Conservation (phyloP, 352 stramenopile genomes). For the Phytophthora macrochlamydospora region DNA sequence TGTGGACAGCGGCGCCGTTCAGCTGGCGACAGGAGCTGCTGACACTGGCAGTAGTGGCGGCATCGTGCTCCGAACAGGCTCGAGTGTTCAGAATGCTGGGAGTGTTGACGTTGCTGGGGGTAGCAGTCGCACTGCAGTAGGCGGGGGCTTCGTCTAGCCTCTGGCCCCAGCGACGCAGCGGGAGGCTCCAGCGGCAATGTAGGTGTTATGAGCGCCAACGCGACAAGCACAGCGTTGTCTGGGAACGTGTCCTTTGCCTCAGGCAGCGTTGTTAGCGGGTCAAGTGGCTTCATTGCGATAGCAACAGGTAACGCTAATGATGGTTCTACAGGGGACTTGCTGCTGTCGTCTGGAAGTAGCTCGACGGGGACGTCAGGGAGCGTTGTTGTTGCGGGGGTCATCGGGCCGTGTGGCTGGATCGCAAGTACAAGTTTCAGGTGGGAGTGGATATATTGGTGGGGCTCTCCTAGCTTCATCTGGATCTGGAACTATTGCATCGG, state of each 20-base stretch:
- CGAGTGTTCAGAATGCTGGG: conserved; percentile 20
- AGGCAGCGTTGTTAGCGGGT: conserved; percentile 10
- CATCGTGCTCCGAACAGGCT: conserved; percentile 17
- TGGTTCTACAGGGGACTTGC: conserved; percentile 19
- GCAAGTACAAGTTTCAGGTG: conserved; percentile 15
- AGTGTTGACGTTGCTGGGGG: conserved; percentile 22
- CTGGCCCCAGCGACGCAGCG: conserved; percentile 16
- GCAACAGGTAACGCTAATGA: conserved; percentile 26
- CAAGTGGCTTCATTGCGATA: conserved; percentile 15
- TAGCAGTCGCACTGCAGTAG: conserved; percentile 13
- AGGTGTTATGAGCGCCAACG: conserved; percentile 15
- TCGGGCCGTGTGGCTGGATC: conserved; percentile 7
- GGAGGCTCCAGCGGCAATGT: conserved; percentile 20
- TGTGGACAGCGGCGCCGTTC: conserved; percentile 15
- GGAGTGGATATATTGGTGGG: conserved; percentile 24
- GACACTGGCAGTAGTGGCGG: conserved; percentile 24
- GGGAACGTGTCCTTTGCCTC: conserved; percentile 21
- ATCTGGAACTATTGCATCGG: not conserved
- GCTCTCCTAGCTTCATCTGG: conserved; percentile 14
- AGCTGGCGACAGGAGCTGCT: conserved; percentile 19
- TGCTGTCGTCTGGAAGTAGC: conserved; percentile 24
- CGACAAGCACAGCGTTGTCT: conserved; percentile 12
- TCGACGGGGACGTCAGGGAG: conserved; percentile 13
- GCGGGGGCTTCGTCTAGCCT: conserved; percentile 21
- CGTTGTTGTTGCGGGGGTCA: conserved; percentile 14